Evolutionary conservation across 1,284 basidiomycete genomes (phyloP).

Genomic region (Xerocomus minutiporus): DNA sequence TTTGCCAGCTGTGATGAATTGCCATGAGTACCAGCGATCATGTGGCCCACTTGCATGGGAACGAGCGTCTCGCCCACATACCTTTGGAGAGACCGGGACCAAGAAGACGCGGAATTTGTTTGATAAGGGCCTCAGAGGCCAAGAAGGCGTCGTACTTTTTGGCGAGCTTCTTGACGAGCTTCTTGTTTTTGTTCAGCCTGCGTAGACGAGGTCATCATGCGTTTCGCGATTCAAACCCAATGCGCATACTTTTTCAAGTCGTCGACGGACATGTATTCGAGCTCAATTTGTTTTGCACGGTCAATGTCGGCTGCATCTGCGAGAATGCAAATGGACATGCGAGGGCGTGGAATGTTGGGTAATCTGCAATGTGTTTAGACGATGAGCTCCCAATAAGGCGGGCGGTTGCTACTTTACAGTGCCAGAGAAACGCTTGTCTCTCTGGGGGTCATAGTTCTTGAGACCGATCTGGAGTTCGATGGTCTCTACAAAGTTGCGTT

Average conservation of each 20-base stretch:
- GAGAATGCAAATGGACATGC: constrained; percentile 99
- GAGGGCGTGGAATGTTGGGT: constrained; percentile 93
- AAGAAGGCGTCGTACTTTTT: constrained; percentile 99
- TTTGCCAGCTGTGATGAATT: constrained; percentile 76
- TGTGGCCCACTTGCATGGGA: background rate
- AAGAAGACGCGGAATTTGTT: constrained; percentile 99
- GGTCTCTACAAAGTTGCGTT: constrained; percentile 88
- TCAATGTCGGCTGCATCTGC: constrained; percentile 99
- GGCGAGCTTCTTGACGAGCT: constrained; percentile 99
- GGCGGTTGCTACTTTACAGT: constrained; percentile 76
- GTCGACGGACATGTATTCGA: constrained; percentile 99
- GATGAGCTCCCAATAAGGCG: background rate
- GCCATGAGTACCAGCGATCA: background rate
- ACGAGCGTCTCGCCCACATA: constrained; percentile 25
- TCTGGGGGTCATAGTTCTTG: constrained; percentile 97
- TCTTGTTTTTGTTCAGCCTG: constrained; percentile 99
- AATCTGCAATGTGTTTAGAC: constrained; percentile 51
- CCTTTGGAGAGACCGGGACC: constrained; percentile 99
- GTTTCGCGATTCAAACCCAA: background rate
- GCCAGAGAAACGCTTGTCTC: constrained; percentile 96
- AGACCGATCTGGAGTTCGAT: constrained; percentile 96
- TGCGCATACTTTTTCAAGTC: constrained; percentile 93
- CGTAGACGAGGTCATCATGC: constrained; percentile 1
- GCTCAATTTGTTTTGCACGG: constrained; percentile 94
- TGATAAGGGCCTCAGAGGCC: constrained; percentile 96